Conservation (phyloP, 2,329 filamentous ascomycete species). For the Aspergillus cejpii region DNA sequence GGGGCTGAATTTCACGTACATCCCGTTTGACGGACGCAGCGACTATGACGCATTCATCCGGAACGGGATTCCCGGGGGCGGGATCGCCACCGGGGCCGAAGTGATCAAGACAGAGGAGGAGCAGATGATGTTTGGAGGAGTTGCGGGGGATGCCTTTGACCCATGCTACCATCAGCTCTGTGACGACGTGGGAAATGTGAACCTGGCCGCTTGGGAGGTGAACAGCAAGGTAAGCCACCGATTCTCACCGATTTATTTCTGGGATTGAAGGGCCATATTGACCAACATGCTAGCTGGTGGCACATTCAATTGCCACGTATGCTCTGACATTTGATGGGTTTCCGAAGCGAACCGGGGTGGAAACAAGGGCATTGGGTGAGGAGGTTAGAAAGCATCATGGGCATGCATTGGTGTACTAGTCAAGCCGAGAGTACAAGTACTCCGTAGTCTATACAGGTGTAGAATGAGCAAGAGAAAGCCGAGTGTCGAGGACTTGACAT, state of each 20-base stretch:
- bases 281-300: constrained; percentile 43
- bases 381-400: constrained; percentile 9
- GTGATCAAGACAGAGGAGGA: constrained; percentile 66
- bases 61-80: constrained; percentile 64
- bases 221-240: constrained; percentile 49
- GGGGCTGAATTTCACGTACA: constrained; percentile 62
- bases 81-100: constrained; percentile 71
- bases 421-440: not conserved
- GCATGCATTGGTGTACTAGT: not conserved
- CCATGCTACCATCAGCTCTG: constrained; percentile 50
- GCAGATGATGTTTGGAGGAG: constrained; percentile 60
- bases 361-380: not conserved
- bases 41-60: constrained; percentile 74
- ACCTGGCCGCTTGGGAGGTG: constrained; percentile 48
- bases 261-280: too few species aligned
- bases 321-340: constrained; percentile 60
- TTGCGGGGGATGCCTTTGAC: constrained; percentile 52
- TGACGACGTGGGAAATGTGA: constrained; percentile 50
- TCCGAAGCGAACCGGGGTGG: constrained; percentile 45
- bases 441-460: too few species aligned
- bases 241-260: too few species aligned
- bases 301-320: constrained; percentile 65
- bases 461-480: too few species aligned
- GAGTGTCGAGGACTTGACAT: not conserved
- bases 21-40: constrained; percentile 69